Base-by-base conservation (phyloP, 2,329 filamentous ascomycete species). In the Microdochium nivale region DNA sequence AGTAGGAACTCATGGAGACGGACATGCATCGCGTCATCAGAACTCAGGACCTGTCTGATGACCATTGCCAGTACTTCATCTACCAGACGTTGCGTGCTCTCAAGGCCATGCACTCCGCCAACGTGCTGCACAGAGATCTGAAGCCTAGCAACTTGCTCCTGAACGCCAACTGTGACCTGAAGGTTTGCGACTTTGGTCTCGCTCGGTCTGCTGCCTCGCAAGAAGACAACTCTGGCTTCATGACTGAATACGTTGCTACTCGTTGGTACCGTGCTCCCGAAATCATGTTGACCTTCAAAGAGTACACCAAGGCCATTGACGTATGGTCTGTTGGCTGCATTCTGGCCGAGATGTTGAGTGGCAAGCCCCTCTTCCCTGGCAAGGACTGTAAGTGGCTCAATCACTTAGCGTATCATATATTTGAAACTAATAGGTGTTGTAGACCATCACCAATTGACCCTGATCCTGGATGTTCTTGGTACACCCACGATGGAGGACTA, bases 251-350 rank as follows among this genome's bases (percentile, higher is more conserved):
- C 68, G 94, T 99, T 52, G 94, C 94, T 49, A 99, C 94, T 47
- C 86, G 94, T 64, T 99, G 94, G 94, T 99, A 99, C 73, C 90
- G 94, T 71, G 94, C 94, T 5, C 94, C 94, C 3, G 94, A 99
- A 70, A 99, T 99, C 70, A 99, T 99, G 94, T 86, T 99, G 75
- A 99, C 94, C 13, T 99, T 97, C 79, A 97, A 99, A 76, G 94
- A 99, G 73, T 99, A 99, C 75, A 99, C 94, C 62, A 99, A 97
- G 74, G 94, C 94, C 44, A 99, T 99, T 65, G 94, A 99, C 66
- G 91, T 99, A 11, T 99, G 94, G 94, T 96, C 91, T 63, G 94
- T 99, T 49, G 94, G 94, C 52, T 99, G 94, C 66, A 99, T 99
- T 62, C 75, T 99, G 62, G 94, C 94, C 3, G 94, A 99, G 77